phyloP scores from a whole-genome alignment of 2,329 filamentous ascomycete species.

The Chrysoporthe deuterocubensis region DNA sequence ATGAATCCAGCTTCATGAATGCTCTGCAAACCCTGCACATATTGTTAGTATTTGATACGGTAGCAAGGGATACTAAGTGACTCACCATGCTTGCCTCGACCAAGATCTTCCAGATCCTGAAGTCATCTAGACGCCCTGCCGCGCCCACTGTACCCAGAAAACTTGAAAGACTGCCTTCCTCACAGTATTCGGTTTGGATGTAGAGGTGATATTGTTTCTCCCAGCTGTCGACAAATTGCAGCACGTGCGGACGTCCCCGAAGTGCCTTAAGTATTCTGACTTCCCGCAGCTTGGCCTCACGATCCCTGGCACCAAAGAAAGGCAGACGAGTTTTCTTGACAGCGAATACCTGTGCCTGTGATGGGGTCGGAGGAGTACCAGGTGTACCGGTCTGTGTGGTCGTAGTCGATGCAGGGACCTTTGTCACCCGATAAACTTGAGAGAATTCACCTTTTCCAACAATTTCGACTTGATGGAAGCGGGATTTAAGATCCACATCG shows the following conservation, averaged over 20 bases:
- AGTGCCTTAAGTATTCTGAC: slow-evolving; percentile 79
- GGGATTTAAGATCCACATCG: slow-evolving; percentile 72
- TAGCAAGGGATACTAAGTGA: slow-evolving; percentile 29
- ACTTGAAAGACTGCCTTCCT: slow-evolving; percentile 86
- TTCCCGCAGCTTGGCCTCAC: slow-evolving; percentile 83
- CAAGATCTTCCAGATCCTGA: slow-evolving; percentile 97
- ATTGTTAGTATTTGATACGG: slow-evolving; percentile 32
- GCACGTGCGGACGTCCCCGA: slow-evolving; percentile 79
- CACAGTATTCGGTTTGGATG: slow-evolving; percentile 97
- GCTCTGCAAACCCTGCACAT: slow-evolving; percentile 76
- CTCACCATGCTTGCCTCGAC: slow-evolving; percentile 82
- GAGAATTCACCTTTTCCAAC: slow-evolving; percentile 93
- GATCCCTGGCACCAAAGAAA: slow-evolving; percentile 77
- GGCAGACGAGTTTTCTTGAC: slow-evolving; percentile 91
- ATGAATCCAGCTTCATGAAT: slow-evolving; percentile 89
- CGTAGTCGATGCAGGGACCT: slow-evolving; percentile 36
- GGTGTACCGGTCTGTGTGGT: slow-evolving; percentile 52
- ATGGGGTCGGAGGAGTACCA: slow-evolving; percentile 56
- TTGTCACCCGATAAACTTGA: slow-evolving; percentile 80
- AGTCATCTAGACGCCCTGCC: slow-evolving; percentile 89
- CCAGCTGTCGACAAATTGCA: slow-evolving; percentile 86
- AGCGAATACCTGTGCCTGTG: slow-evolving; percentile 72
- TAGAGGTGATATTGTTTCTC: slow-evolving; percentile 85
- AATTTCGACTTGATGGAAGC: slow-evolving; percentile 80
- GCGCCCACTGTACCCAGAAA: slow-evolving; percentile 84